These are phyloP conservation scores for Larix sibirica DNA, from an alignment of 83 land plant species.

Conservation along the genomic window DNA sequence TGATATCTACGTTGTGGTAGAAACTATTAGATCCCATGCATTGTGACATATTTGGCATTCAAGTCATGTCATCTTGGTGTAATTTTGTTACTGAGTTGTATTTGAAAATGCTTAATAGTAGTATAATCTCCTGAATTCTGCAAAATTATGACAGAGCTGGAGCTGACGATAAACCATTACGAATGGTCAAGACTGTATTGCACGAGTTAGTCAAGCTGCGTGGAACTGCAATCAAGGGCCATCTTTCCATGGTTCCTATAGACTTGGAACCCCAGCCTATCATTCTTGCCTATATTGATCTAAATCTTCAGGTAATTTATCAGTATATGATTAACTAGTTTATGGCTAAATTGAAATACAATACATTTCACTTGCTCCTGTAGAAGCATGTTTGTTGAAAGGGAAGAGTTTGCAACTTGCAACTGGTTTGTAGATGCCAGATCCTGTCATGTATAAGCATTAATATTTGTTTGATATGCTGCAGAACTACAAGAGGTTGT, in stretches of 20 bases:
- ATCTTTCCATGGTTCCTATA: conserved; percentile 97
- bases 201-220: conserved; percentile 94
- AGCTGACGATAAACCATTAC: conserved; percentile 98
- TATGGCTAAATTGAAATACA: not conserved
- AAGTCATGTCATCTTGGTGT: not conserved
- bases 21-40: not conserved
- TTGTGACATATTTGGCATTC: no score
- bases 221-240: conserved; percentile 97
- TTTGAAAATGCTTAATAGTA: not conserved
- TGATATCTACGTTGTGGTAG: not conserved
- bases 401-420: not conserved
- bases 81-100: not conserved
- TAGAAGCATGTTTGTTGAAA: not conserved
- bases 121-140: not conserved
- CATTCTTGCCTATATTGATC: conserved; percentile 98
- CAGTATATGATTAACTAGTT: conserved; percentile 1
- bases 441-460: no score
- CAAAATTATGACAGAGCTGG: conserved; percentile 64
- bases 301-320: conserved; percentile 87
- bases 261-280: conserved; percentile 98
- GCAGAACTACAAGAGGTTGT: not conserved
- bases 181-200: conserved; percentile 98
- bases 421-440: no score
- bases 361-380: not conserved
- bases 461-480: not conserved